These are phyloP conservation scores for Ehretia macrophylla DNA, from an alignment of 257 asterid genomes.

Conservation along the genomic window DNA sequence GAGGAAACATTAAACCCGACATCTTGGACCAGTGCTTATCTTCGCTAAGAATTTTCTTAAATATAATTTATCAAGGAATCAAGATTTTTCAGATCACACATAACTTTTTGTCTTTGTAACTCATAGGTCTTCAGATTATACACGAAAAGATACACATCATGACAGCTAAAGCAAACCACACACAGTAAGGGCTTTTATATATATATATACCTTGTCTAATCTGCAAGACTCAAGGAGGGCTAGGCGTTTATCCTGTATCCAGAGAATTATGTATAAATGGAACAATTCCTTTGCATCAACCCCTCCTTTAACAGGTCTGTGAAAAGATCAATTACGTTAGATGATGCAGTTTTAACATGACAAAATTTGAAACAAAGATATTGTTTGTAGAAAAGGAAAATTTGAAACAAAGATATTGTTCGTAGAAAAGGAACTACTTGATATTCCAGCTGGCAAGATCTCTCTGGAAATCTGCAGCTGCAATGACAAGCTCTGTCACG, in stretches of 20 bases:
- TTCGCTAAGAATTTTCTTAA: too few relatives aligned
- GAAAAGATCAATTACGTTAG: constrained; percentile 5
- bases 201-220: constrained; percentile 36
- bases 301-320: constrained; percentile 51
- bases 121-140: too few relatives aligned
- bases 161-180: background rate
- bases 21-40: too few relatives aligned
- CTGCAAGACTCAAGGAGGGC: constrained; percentile 46
- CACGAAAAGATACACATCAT: too few relatives aligned
- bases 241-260: constrained; percentile 52
- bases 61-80: too few relatives aligned
- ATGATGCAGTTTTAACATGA: background rate
- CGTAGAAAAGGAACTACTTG: constrained; percentile 24
- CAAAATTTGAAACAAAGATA: constrained; percentile 6
- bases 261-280: constrained; percentile 47
- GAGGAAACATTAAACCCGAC: too few relatives aligned
- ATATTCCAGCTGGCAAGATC: constrained; percentile 51
- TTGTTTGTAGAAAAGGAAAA: constrained; percentile 1
- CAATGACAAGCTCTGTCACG: constrained; percentile 48
- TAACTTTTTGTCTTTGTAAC: too few relatives aligned
- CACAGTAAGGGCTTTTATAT: background rate
- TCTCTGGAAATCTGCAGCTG: constrained; percentile 52
- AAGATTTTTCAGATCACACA: too few relatives aligned
- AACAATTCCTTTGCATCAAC: constrained; percentile 50
- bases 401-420: constrained; percentile 1